Evolutionary conservation across 768 basidiomycete genomes (phyloP), one percentile per base, ranked within the genome.

Genomic region (Nidularia sp.): DNA sequence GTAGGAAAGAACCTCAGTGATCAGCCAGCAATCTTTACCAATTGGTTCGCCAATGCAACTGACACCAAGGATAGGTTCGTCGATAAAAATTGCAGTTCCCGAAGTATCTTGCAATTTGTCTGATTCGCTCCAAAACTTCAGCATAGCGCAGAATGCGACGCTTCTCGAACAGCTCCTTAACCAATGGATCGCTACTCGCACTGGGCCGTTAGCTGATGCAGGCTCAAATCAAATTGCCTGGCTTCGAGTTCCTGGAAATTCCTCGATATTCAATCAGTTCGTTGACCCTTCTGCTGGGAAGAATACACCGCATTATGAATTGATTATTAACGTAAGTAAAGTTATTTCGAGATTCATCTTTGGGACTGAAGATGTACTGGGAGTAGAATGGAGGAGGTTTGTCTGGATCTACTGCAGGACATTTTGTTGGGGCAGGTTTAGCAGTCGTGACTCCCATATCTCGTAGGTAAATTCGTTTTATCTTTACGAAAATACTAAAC

Each of bases 301-400:
- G 5, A 51, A 55, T 25, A 45, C 41, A 22, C 51, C 56, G 1
- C 58, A 59, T 31, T 41, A 51, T 68, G 73, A 39, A 69, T 61
- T 44, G 56, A 65, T 54, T 57, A 69, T 36, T 76, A 75, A 62
- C 62, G 63, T 49, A 9, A 6, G 42, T 44, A 9, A 8, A 5
- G 13, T 39, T 6, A 18, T 35, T 39, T 7, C n/a, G n/a, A 6
- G 8, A 8, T 45, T 6, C 22, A 45, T 45, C 7, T 25, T 45
- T 25, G 44, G 22, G 8, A 6, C 6, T 18, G 8, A 34, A 8
- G 6, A 7, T 32, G 6, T 25, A 6, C 7, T 7, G 22, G 18
- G 29, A 48, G 18, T 9, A 13, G 47, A 34, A 34, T 7, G 18
- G 22, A 8, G 8, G 7, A 7, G 8, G 22, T 18, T 8, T 45